Base-by-base conservation (phyloP, 2,329 filamentous ascomycete genomes). In the Fusarium metavorans region DNA sequence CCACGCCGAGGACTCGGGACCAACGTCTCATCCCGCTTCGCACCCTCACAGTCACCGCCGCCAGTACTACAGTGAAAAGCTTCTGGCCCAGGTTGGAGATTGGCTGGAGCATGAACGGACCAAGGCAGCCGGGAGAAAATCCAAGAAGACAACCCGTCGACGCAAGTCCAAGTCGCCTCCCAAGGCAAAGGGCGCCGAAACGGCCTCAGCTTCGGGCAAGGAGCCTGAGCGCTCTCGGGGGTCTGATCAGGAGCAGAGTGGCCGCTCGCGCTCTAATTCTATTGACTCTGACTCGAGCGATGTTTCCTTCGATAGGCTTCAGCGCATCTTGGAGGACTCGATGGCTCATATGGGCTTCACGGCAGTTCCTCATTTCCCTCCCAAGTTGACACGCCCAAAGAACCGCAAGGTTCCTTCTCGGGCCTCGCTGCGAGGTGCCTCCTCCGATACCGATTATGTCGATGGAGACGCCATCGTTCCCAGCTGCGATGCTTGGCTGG, bases 381-480 rank as follows among this genome's bases (percentile, higher is more conserved):
- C 87, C 11, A 85, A 81, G 65, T 69, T 84, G 4, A 75, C 80
- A 10, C 86, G 87, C 23, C 85, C 86, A 77, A 83, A 88, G 81
- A 78, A 77, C 20, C 77, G 80, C 43, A 80, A 76, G 35, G 71
- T 74, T 2, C 72, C 70, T 7, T 83, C 82, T 56, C 68, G 83
- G 72, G 54, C 79, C 18, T 83, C 82, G 23, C 84, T 84, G 78
- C 86, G 85, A 16, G 84, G 85, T 1, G 88, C 87, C 6, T 95
- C 93, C 5, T 97, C 94, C 0, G 96, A 98, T 77, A 97, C 95
- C 0, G 96, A 98, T 68, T 94, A 92, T 76, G 85, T 90, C 18
- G 95, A 98, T 72, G 91, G 91, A n/a, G 95, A 98, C 72, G 87
- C 91, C 20, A 83, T 94, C n/a, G 94, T 97, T 1, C 96, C 96